These are phyloP conservation scores for Pseudocercospora fijiensis DNA, from an alignment of 2,329 filamentous ascomycete genomes.

Conservation along the genomic window DNA sequence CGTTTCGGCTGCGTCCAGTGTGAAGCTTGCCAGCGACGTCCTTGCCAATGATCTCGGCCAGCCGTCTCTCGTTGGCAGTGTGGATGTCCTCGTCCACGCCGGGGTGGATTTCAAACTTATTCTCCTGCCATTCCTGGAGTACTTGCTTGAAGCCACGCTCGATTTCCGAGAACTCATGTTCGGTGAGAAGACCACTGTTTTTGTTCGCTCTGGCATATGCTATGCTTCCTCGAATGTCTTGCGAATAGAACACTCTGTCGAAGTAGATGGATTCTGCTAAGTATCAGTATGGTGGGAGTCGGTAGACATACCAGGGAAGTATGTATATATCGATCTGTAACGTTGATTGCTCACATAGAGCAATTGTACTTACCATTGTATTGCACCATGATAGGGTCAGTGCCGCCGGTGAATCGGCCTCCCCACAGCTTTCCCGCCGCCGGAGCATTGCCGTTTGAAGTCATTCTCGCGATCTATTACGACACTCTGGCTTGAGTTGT, in stretches of 20 bases:
- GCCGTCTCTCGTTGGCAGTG: conserved; percentile 54
- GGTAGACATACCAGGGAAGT: not conserved
- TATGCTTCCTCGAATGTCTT: conserved; percentile 78
- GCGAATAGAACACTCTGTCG: conserved; percentile 73
- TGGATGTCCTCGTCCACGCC: conserved; percentile 56
- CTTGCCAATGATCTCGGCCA: conserved; percentile 81
- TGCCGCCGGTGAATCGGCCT: conserved; percentile 65
- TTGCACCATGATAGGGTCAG: conserved; percentile 80
- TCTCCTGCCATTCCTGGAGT: conserved; percentile 50
- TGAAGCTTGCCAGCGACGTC: conserved; percentile 85
- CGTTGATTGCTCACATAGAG: not conserved
- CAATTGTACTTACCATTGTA: conserved; percentile 60
- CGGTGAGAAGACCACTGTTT: conserved; percentile 70
- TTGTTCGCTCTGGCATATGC: conserved; percentile 79
- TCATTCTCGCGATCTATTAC: conserved; percentile 15
- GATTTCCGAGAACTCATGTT: conserved; percentile 71
- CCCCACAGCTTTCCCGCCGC: conserved; percentile 57
- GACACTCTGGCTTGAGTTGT: not conserved
- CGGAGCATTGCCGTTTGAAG: conserved; percentile 25
- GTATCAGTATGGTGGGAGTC: not conserved
- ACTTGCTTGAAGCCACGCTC: conserved; percentile 67
- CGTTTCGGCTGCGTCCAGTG: conserved; percentile 81
- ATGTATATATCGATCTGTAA: not conserved
- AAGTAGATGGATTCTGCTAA: conserved; percentile 65
- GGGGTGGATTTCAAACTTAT: conserved; percentile 48